These are phyloP conservation scores for Claviceps africana DNA, from an alignment of 2,329 filamentous ascomycete species.

Conservation along the genomic window DNA sequence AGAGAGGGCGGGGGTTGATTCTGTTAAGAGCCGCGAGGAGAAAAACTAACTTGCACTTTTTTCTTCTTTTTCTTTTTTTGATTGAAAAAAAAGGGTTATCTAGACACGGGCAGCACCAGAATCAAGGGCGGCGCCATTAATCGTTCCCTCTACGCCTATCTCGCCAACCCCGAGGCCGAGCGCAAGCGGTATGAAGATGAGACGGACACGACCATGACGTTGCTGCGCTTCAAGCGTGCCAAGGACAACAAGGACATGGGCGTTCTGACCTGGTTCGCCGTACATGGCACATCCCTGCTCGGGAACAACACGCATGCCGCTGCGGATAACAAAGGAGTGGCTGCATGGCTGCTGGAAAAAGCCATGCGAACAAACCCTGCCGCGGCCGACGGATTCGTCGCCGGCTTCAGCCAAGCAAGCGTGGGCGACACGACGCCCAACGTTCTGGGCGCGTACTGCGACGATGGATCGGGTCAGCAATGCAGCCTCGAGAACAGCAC, in stretches of 20 bases:
- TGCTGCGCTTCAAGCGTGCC: constrained; percentile 63
- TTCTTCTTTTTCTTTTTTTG: background rate
- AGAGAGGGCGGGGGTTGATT: too few relatives aligned
- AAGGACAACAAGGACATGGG: constrained; percentile 66
- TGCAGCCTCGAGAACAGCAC: constrained; percentile 75
- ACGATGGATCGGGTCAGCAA: constrained; percentile 60
- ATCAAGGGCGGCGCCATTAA: constrained; percentile 74
- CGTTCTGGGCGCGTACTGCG: constrained; percentile 74
- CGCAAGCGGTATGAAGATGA: constrained; percentile 48
- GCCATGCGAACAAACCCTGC: constrained; percentile 39
- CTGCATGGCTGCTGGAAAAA: constrained; percentile 71
- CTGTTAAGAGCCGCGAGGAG: too few relatives aligned
- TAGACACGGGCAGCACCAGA: constrained; percentile 56
- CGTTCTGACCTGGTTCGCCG: constrained; percentile 79
- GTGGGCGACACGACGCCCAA: constrained; percentile 89
- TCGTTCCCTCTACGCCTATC: constrained; percentile 74
- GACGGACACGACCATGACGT: constrained; percentile 49
- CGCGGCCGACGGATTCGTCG: constrained; percentile 59
- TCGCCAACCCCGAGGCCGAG: constrained; percentile 70
- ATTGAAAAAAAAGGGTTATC: constrained; percentile 35
- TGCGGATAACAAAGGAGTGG: constrained; percentile 95
- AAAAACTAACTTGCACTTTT: background rate
- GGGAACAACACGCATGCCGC: constrained; percentile 84
- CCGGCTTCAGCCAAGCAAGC: constrained; percentile 83
- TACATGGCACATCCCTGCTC: constrained; percentile 81